Evolutionary conservation across 2,329 filamentous ascomycete species (phyloP), one percentile per base, ranked within the genome.

Genomic region (Trichophyton rubrum): DNA sequence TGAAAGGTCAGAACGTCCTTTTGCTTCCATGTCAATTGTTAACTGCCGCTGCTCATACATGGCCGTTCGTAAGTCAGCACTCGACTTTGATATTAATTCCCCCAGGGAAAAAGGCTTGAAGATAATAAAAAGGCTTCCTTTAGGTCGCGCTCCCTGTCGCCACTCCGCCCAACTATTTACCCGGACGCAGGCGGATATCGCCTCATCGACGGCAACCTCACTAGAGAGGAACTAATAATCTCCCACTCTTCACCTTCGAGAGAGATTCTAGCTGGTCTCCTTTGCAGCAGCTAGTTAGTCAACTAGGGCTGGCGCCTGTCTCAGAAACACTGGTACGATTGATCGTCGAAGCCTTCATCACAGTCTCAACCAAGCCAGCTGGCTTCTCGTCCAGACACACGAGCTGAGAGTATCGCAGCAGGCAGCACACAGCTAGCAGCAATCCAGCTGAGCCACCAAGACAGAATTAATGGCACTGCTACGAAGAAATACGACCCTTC

Each of bases 1-100:
- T 55, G 9, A 27, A 33, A 35, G 51, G 51, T 55, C 51, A 55
- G 51, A 55, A 55, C 17, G 51, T 55, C 51, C 51, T 55, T 53
- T 51, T 51, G 45, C 45, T 51, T 24, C 20, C 20, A 8, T 20
- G 9, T 22, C 3, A 24, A 38, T 38, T 47, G 8, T 43, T n/a
- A 17, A 2, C 40, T n/a, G 43, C 3, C 22, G 20, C 20, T 47
- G 43, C 33, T 38, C 33, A 24, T 22, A 8, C n/a, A 22, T 47
- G 17, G 17, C 9, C n/a, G 43, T 24, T 20, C 33, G 33, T 38
- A 38, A 38, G 11, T 3, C 33, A 9, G 33, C 33, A 1, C 6
- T 30, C 6, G 27, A 30, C 27, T 7, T 30, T 30, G 27, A 8
- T 6, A 30, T 30, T 30, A 30, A 30, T 30, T 6, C 27, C 27